Percentiles rank a stretch among this genome's conserved stretches.
phyloP scores from a whole-genome alignment of 176 grass and related monocot species.

The sorghum (Sorghum bicolor) region Sorghum_bicolor_NCBIv3 NC_012876.2:54705501-54706000 shows the following conservation, averaged over 20 bases:
- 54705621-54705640: neutral
- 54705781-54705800: neutral
- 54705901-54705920: neutral
- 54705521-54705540: neutral
- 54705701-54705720: neutral
- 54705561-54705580: neutral
- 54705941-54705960: neutral
- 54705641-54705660: neutral
- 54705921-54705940: neutral
- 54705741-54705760: neutral
- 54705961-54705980: neutral
- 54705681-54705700: neutral
- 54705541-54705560: neutral
- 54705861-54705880: neutral
- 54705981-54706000: neutral
- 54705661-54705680: neutral
- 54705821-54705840: neutral
- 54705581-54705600: neutral
- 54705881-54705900: neutral
- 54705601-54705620: neutral
- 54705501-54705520: neutral
- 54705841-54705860: neutral
- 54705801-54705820: neutral
- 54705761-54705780: neutral
- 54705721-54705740: neutral